Evolutionary conservation across 2,329 filamentous ascomycete species (phyloP), one percentile per base, ranked within the genome.

Genomic region (Cladorrhinum sp.): DNA sequence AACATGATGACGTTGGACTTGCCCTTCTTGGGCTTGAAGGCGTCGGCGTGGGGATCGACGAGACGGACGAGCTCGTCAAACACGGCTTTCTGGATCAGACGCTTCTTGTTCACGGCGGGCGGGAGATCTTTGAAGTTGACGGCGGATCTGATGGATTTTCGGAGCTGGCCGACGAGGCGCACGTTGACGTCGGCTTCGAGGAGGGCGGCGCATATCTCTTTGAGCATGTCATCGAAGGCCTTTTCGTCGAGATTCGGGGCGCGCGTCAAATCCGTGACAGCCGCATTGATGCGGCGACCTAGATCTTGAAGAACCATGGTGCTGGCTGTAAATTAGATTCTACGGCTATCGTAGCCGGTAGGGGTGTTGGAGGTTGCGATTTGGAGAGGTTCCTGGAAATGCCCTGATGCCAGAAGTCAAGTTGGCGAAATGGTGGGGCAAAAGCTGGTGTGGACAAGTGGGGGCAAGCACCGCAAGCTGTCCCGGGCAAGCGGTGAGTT

Each of bases 1-100:
- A 99, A 98, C 95, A 99, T 99, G 76, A 99, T 97, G 72, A 99
- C 91, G 75, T 97, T 99, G 65, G 89, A 82, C 74, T 92, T 95
- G 66, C 93, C 92, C 78, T 98, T 99, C 79, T 96, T 96, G 22
- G 93, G 93, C 75, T 96, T 95, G 82, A 96, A 99, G 0, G 93
- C 89, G 67, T 96, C 93, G 69, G 91, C 89, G 76, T 98, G 93
- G 24, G 95, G 95, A 71, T 99, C 92, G 67, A 99, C 95, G 55
- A 99, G 88, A 71, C 92, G 89, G 67, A 98, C 93, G 56, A 99
- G 87, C 75, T 98, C 92, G 73, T 99, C 93, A 75, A 96, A 99
- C 68, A 99, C 95, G 66, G 95, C 86, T 76, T 98, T 98, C 73
- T 99, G 95, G 72, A 99, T 97, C 62, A 99, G 81, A 67, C 93